phyloP scores from a whole-genome alignment of 2,329 filamentous ascomycete genomes.

The Nothopassalora personata region DNA sequence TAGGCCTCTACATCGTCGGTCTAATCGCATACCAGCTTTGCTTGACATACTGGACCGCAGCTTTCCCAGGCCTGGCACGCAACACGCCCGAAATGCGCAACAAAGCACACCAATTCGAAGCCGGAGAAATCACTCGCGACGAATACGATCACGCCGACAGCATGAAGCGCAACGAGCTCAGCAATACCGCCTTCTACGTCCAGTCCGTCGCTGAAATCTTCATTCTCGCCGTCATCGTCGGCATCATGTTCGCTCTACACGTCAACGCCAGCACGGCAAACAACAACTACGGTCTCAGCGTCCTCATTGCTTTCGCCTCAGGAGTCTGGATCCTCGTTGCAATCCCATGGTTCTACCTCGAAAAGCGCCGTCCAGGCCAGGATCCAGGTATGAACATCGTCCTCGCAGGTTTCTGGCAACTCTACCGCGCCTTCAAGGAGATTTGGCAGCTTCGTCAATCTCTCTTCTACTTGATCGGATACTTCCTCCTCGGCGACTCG shows the following conservation, averaged over 20 bases:
- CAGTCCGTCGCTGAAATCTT: conserved; percentile 59
- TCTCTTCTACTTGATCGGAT: conserved; percentile 60
- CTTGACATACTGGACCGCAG: conserved; percentile 64
- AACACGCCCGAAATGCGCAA: conserved; percentile 49
- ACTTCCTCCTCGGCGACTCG: conserved; percentile 65
- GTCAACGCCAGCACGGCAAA: conserved; percentile 55
- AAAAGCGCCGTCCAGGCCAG: conserved; percentile 59
- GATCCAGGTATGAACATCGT: conserved; percentile 49
- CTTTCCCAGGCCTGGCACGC: conserved; percentile 54
- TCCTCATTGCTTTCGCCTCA: conserved; percentile 60
- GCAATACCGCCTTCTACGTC: conserved; percentile 60
- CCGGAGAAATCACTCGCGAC: conserved; percentile 50
- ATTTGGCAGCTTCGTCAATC: conserved; percentile 63
- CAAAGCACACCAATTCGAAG: conserved; percentile 46
- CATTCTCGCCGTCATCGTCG: conserved; percentile 60
- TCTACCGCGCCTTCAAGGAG: conserved; percentile 53
- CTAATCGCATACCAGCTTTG: conserved; percentile 63
- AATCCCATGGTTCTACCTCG: conserved; percentile 61
- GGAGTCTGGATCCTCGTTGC: conserved; percentile 60
- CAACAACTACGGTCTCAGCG: conserved; percentile 63
- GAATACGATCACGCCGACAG: conserved; percentile 59
- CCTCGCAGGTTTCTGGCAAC: conserved; percentile 57
- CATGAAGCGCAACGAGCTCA: conserved; percentile 58
- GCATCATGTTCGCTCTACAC: conserved; percentile 56
- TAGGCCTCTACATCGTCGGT: conserved; percentile 61